Conservation (phyloP, 2,329 filamentous ascomycete species). For the Colletotrichum sp. region DNA sequence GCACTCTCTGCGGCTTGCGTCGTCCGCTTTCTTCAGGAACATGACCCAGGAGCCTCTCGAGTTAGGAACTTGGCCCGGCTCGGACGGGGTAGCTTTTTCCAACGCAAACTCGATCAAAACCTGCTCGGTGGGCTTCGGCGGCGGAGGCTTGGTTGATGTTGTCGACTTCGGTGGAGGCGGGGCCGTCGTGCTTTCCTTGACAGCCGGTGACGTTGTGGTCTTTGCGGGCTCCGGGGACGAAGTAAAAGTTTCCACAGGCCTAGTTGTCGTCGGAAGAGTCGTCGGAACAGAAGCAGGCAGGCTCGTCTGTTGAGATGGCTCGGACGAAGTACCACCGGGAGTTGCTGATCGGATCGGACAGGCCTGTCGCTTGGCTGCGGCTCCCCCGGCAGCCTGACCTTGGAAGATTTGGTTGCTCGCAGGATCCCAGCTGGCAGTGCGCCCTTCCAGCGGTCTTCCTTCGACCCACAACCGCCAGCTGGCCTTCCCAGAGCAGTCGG, state of each 20-base stretch:
- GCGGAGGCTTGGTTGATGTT: not conserved
- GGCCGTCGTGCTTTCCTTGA: not conserved
- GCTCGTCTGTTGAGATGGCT: not conserved
- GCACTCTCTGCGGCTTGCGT: not conserved
- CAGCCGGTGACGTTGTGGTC: not conserved
- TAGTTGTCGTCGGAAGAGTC: not conserved
- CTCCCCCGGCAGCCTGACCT: not conserved
- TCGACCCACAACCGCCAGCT: not conserved
- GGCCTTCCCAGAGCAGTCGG: not conserved
- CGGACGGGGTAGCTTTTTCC: not conserved
- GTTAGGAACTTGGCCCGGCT: not conserved
- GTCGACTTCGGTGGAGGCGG: not conserved
- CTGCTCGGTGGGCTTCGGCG: not conserved
- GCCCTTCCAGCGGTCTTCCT: conserved; percentile 32
- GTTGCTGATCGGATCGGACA: not conserved
- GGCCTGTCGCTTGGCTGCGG: not conserved
- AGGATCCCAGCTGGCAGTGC: not conserved
- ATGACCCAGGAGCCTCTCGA: not conserved
- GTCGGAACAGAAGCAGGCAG: not conserved
- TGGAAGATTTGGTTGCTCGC: not conserved
- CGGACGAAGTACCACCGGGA: not conserved
- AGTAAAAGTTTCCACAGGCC: rapidly evolving
- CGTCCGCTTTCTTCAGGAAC: not conserved
- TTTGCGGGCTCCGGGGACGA: not conserved
- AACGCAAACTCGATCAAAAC: not conserved